Evolutionary conservation across 768 basidiomycete species (phyloP).

Genomic region (Termitomyces heimii): DNA sequence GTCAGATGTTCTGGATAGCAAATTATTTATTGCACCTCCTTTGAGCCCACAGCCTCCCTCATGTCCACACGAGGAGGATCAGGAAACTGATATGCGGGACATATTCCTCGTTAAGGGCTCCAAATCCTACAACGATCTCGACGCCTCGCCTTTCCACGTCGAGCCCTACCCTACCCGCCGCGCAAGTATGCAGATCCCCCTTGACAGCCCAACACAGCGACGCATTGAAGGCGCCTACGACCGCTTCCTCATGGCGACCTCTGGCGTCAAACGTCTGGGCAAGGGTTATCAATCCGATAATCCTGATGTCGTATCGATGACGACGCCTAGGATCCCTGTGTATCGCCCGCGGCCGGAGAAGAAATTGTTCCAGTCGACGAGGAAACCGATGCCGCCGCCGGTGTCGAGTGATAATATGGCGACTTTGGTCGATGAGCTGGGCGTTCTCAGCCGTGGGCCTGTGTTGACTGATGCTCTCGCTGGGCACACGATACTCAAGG

Average conservation of each 20-base stretch:
- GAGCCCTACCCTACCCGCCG: slow-evolving; percentile 50
- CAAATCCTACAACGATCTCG: slow-evolving; percentile 46
- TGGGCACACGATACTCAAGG: slow-evolving; percentile 27
- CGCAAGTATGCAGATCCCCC: slow-evolving; percentile 29
- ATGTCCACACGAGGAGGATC: slow-evolving; percentile 29
- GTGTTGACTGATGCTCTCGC: slow-evolving; percentile 13
- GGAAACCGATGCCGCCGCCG: slow-evolving; percentile 63
- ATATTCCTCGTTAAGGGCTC: slow-evolving; percentile 22
- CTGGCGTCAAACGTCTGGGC: slow-evolving; percentile 74
- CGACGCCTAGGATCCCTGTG: slow-evolving; percentile 21
- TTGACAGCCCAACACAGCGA: slow-evolving; percentile 52
- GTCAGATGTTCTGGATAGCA: slow-evolving; percentile 64
- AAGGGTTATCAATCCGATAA: slow-evolving; percentile 78
- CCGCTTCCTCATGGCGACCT: slow-evolving; percentile 76
- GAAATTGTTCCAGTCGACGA: slow-evolving; percentile 40
- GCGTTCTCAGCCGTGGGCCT: slow-evolving; percentile 37
- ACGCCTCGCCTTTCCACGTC: slow-evolving; percentile 56
- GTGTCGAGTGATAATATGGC: slow-evolving; percentile 59
- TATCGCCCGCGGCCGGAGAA: slow-evolving; percentile 23
- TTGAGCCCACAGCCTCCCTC: slow-evolving; percentile 21
- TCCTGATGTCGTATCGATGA: slow-evolving; percentile 23
- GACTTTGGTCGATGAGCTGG: slow-evolving; percentile 62
- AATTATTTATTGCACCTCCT: slow-evolving; percentile 57
- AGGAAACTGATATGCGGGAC: slow-evolving; percentile 22
- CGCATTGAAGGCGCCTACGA: slow-evolving; percentile 75